These are phyloP conservation scores for Blastocystis hominis DNA, from an alignment of 352 stramenopile genomes.

Conservation along the genomic window DNA sequence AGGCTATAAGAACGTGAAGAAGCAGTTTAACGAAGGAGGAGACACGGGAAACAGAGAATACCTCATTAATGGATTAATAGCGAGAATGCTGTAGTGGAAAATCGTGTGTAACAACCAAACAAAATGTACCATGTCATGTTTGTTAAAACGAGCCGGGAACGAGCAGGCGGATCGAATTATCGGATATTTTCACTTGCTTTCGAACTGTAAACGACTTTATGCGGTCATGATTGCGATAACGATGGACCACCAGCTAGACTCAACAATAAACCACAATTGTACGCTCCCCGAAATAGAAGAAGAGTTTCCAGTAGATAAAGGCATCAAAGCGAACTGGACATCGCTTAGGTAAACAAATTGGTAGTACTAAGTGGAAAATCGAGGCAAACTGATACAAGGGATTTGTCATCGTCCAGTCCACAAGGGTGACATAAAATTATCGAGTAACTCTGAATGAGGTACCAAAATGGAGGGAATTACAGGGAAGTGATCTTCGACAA, in stretches of 20 bases:
- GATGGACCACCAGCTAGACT: slow-evolving; percentile 28
- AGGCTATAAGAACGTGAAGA: slow-evolving; percentile 83
- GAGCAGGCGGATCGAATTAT: background rate
- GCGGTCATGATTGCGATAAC: background rate
- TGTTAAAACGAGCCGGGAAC: slow-evolving; percentile 4
- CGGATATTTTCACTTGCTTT: background rate
- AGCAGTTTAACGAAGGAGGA: slow-evolving; percentile 82
- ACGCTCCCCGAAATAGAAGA: slow-evolving; percentile 1
- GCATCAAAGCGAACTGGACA: slow-evolving; percentile 29
- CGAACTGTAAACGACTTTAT: slow-evolving; percentile 4
- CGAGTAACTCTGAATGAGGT: background rate
- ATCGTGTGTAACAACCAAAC: background rate
- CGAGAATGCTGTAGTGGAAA: slow-evolving; percentile 75
- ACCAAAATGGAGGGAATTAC: background rate
- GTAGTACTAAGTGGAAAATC: slow-evolving; percentile 11
- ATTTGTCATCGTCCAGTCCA: background rate
- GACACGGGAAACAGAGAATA: slow-evolving; percentile 80
- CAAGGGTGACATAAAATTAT: slow-evolving; percentile 18
- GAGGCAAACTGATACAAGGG: background rate
- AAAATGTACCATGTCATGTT: background rate
- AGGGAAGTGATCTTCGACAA: background rate
- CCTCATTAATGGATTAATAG: slow-evolving; percentile 86
- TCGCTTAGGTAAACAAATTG: background rate
- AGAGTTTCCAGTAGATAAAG: background rate
- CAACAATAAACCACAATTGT: background rate